Evolutionary conservation across 2,329 filamentous ascomycete genomes (phyloP).

Genomic region (Aspergillus carbonarius): DNA sequence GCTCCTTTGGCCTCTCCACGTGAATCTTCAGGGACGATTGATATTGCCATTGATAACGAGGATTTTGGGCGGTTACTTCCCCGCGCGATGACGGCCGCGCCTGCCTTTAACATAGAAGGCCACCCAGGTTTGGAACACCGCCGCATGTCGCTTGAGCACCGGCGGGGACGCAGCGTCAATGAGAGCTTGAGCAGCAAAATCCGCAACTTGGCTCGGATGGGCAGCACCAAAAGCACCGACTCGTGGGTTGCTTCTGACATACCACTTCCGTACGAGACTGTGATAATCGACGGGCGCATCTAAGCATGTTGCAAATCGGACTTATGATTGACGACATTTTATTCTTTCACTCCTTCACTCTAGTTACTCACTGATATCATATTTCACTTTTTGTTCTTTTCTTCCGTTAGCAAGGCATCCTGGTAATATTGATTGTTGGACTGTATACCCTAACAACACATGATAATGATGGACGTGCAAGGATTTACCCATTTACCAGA

Average conservation of each 20-base stretch:
- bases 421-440: constrained; percentile 1
- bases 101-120: constrained; percentile 27
- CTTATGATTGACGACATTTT: constrained; percentile 18
- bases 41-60: constrained; percentile 43
- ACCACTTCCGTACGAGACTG: constrained; percentile 28
- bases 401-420: background rate
- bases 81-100: constrained; percentile 39
- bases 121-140: constrained; percentile 35
- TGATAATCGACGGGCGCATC: constrained; percentile 20
- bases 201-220: constrained; percentile 53
- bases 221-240: constrained; percentile 54
- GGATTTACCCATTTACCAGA: background rate
- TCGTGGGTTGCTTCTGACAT: constrained; percentile 22
- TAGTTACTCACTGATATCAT: constrained; percentile 5
- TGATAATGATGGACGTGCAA: constrained; percentile 2
- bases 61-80: constrained; percentile 35
- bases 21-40: constrained; percentile 41
- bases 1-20: constrained; percentile 30
- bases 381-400: constrained; percentile 9
- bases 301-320: constrained; percentile 3
- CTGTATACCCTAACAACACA: constrained; percentile 3
- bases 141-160: constrained; percentile 48
- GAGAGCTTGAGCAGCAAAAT: constrained; percentile 57
- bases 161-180: constrained; percentile 56
- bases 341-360: constrained; percentile 4